These are phyloP conservation scores for Dictyostelium intermedium DNA, from an alignment of 78 protist genomes.

Conservation along the genomic window DNA sequence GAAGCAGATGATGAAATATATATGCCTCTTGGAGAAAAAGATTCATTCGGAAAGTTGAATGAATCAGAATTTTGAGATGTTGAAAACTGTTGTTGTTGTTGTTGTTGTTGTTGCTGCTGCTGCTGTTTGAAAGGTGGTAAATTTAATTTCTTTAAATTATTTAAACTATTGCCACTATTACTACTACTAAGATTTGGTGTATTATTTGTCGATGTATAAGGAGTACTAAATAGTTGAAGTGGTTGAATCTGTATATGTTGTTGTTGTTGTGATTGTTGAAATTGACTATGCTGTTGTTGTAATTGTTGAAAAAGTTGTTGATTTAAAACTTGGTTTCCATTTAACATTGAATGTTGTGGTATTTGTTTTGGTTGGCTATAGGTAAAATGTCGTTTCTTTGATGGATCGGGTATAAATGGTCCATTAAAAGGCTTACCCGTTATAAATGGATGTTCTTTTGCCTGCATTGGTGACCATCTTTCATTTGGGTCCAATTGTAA, in stretches of 20 bases:
- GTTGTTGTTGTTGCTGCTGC: background rate
- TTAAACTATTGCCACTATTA: background rate
- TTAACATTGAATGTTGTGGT: background rate
- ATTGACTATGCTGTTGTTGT: background rate
- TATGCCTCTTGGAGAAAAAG: constrained; percentile 45
- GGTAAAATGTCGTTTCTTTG: background rate
- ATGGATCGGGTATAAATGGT: constrained; percentile 69
- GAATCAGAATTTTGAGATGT: background rate
- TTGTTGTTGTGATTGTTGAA: background rate
- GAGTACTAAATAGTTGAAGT: background rate
- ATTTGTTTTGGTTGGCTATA: constrained; percentile 4
- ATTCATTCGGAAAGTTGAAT: constrained; percentile 38
- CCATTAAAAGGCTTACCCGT: constrained; percentile 74
- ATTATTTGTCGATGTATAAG: constrained; percentile 13
- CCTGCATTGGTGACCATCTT: constrained; percentile 87
- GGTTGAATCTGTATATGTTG: background rate
- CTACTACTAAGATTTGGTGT: constrained; percentile 14
- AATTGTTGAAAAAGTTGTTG: background rate
- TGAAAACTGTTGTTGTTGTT: background rate
- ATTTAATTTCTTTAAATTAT: background rate
- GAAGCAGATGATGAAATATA: background rate
- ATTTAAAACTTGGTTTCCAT: background rate
- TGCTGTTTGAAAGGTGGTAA: constrained; percentile 16
- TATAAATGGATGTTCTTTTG: constrained; percentile 85
- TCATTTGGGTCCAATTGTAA: constrained; percentile 79